Conservation (phyloP, 257 asterid species). For the Penstemon eatonii region DNA sequence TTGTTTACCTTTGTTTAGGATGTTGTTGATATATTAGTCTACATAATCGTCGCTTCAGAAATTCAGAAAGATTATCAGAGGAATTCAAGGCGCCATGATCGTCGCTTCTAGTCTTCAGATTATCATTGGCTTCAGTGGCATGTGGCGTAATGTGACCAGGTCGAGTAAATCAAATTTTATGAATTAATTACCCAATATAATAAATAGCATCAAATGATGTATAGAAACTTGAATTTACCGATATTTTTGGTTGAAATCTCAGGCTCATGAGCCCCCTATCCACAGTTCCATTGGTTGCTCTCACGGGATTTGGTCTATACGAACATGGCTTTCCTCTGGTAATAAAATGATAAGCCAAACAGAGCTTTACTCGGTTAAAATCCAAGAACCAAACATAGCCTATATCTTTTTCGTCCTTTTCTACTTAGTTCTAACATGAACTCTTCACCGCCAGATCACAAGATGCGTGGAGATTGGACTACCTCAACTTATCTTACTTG, state of each 20-base stretch:
- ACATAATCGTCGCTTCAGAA: slow-evolving; percentile 40
- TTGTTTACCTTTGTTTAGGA: not conserved
- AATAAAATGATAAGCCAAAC: not conserved
- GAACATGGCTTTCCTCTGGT: slow-evolving; percentile 95
- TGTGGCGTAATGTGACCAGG: slow-evolving; percentile 90
- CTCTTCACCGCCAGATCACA: slow-evolving; percentile 50
- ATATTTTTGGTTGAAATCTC: slow-evolving; percentile 24
- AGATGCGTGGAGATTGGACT: slow-evolving; percentile 89
- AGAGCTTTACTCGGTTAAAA: too few species aligned
- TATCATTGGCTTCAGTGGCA: slow-evolving; percentile 86
- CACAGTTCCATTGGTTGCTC: slow-evolving; percentile 76
- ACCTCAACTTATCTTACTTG: slow-evolving; percentile 72
- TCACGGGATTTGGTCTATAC: slow-evolving; percentile 85
- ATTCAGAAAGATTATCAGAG: slow-evolving; percentile 75
- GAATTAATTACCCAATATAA: not conserved
- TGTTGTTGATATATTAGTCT: not conserved
- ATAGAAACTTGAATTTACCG: not conserved
- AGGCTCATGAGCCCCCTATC: slow-evolving; percentile 87
- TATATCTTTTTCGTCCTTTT: not conserved
- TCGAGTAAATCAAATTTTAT: slow-evolving; percentile 9
- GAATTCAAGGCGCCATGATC: slow-evolving; percentile 86
- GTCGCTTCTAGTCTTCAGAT: slow-evolving; percentile 91
- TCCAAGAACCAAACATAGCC: too few species aligned
- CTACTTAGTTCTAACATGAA: slow-evolving; percentile 1
- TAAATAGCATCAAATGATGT: not conserved